Percentiles rank a stretch among this genome's conserved stretches.
These are phyloP conservation scores for Dryas integrifolia DNA, from an alignment of 331 rosid species.

Conservation along the genomic window DNA sequence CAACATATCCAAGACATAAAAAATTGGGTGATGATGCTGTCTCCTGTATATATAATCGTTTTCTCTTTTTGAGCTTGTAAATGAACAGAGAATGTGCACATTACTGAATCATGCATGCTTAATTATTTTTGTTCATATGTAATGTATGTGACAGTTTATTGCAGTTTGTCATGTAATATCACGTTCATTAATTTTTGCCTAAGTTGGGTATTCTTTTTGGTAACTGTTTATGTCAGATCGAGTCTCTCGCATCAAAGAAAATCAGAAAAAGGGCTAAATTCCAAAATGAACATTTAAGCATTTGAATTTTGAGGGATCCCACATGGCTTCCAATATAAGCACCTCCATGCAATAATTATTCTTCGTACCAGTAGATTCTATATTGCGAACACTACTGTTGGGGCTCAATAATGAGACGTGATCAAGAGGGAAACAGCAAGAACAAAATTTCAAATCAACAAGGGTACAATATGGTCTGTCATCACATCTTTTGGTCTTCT, in stretches of 20 bases:
- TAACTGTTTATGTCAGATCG: neutral
- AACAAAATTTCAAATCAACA: neutral
- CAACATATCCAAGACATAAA: too few species aligned
- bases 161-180: conserved; percentile 15
- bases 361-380: conserved; percentile 8
- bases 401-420: neutral
- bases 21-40: neutral
- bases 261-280: neutral
- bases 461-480: conserved; percentile 1
- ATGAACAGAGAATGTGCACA: too few species aligned
- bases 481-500: too few species aligned
- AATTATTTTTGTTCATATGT: neutral
- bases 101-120: neutral
- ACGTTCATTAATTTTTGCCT: conserved; percentile 13
- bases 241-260: neutral
- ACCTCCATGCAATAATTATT: neutral
- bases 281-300: conserved; percentile 21
- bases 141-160: conserved; percentile 2
- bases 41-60: neutral
- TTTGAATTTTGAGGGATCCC: neutral
- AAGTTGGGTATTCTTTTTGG: conserved; percentile 14
- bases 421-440: neutral
- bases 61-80: neutral
- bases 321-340: conserved; percentile 10
- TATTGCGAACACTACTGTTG: neutral